Evolutionary conservation across 352 stramenopile species (phyloP).

Genomic region (Globisporangium abappressorium): DNA sequence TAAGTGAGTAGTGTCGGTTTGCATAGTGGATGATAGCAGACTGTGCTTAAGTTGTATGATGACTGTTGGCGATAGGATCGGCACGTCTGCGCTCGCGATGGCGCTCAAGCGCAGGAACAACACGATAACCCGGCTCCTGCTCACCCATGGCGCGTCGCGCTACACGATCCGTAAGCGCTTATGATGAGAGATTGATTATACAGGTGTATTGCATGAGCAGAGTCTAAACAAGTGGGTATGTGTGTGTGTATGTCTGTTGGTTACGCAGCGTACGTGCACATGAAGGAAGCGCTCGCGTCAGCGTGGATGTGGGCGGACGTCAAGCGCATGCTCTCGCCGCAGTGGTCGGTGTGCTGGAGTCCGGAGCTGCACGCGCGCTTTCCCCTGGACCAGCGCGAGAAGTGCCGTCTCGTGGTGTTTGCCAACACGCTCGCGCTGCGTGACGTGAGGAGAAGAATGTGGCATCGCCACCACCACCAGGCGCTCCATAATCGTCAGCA

Average conservation of each 20-base stretch:
- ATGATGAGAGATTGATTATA: not conserved
- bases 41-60: not conserved
- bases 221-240: not conserved
- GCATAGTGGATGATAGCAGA: too few species aligned
- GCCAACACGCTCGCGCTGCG: conserved; percentile 43
- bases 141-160: conserved; percentile 52
- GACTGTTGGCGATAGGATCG: conserved; percentile 23
- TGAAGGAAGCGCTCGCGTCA: conserved; percentile 21
- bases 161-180: conserved; percentile 39
- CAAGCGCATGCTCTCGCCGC: conserved; percentile 40
- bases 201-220: not conserved
- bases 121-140: conserved; percentile 35
- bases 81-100: conserved; percentile 55
- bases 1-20: conserved; percentile 12
- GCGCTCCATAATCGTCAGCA: not conserved
- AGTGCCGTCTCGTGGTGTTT: conserved; percentile 53
- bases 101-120: conserved; percentile 49
- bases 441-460: not conserved
- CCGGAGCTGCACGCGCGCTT: conserved; percentile 50
- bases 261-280: conserved; percentile 23
- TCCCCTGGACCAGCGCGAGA: conserved; percentile 45
- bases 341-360: conserved; percentile 63
- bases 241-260: not conserved
- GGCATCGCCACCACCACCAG: not conserved
- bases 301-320: conserved; percentile 40